Conservation (phyloP, 345 rosid species). For the Geranium rotundifolium region DNA sequence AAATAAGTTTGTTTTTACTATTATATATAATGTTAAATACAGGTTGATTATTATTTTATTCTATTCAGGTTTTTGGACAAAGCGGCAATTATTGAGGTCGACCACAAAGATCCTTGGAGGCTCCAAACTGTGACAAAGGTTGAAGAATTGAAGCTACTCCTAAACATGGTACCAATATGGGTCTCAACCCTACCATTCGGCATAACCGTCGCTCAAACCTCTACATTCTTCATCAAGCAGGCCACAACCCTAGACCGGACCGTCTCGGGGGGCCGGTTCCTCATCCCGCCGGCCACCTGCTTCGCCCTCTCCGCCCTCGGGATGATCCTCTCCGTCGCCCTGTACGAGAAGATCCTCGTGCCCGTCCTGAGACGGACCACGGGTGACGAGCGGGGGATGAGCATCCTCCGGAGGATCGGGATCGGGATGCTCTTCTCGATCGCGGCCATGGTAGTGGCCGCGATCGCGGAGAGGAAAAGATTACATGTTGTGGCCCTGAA, state of each 20-base stretch:
- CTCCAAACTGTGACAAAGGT: constrained; percentile 69
- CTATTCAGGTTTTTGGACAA: constrained; percentile 74
- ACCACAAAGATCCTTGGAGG: constrained; percentile 51
- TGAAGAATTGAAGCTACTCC: constrained; percentile 76
- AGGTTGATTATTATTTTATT: background rate
- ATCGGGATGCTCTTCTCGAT: constrained; percentile 74
- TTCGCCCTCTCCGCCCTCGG: constrained; percentile 39
- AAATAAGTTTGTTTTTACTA: too few species aligned
- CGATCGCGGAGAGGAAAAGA: constrained; percentile 61
- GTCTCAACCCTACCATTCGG: constrained; percentile 66
- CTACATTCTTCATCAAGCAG: constrained; percentile 95
- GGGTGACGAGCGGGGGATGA: constrained; percentile 64
- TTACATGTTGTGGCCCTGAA: constrained; percentile 15
- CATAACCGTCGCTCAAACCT: constrained; percentile 50
- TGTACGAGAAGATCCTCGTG: constrained; percentile 45
- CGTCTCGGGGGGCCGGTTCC: constrained; percentile 25
- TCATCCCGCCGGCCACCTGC: constrained; percentile 50
- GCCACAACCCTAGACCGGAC: constrained; percentile 35
- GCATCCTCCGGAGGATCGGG: constrained; percentile 86
- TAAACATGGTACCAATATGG: constrained; percentile 92
- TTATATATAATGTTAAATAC: background rate
- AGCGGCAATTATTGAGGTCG: constrained; percentile 56
- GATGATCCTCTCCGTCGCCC: constrained; percentile 42
- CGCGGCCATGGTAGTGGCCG: constrained; percentile 54
- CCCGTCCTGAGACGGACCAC: constrained; percentile 35